Base-by-base conservation (phyloP, 1,139 yeast genomes). In the Hemisphaericaspora subhashii region DNA sequence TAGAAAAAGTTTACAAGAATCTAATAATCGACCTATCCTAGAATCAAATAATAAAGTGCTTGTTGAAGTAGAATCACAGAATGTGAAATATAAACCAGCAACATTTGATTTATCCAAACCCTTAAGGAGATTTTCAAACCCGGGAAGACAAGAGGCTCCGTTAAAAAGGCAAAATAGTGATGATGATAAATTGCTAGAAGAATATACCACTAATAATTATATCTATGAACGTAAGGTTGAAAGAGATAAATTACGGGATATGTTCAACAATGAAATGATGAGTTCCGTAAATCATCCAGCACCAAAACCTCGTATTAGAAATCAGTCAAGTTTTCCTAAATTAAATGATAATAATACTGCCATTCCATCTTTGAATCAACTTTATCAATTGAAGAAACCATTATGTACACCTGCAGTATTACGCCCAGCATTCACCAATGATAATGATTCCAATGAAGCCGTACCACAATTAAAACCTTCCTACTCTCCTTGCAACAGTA, bases 341-440 rank as follows among this genome's bases (percentile, higher is more conserved):
- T 32, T 38, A 6, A 39, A 46, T 13, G 53, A 53, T 14, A 36
- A 39, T 13, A 10, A 7, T 16, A 12, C 16, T 3, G 7, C 16
- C 16, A 40, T 35, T 26, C 40, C 47, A 3, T 40, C 36, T 7
- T 24, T 44, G 4, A 40, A 45, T 13, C 68, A 64, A 37, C 62
- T 68, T 23, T 68, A 68, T 45, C 61, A 59, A 42, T 50, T 58
- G 39, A 70, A 68, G 45, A 65, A 68, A 45, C 77, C 76, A 8
- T 43, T 71, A 39, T 54, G 66, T 45, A 54, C 62, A 6, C 77
- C 77, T 2, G 76, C 76, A 2, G 76, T 69, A 11, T 55, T 71
- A 31, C 53, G 76, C 28, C 74, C 74, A 18, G 31, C 37, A 4
- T 25, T 38, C 18, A 40, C 41, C n/a, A 38, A 39, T 30, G 39